These are phyloP conservation scores for Plasmodium chabaudi DNA, from an alignment of 169 alveolate species.

Conservation along the genomic window DNA sequence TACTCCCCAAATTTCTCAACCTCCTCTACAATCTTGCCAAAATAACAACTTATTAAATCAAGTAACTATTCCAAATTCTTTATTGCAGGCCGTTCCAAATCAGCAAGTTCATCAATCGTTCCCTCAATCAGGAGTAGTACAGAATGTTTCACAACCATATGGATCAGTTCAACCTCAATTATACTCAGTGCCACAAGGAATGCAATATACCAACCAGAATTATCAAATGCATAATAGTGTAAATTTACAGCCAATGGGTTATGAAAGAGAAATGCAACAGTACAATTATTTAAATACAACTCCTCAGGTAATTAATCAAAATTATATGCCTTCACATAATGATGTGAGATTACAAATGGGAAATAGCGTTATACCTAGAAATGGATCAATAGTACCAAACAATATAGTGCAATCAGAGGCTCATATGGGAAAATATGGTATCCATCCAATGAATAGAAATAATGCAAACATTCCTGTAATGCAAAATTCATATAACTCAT, in stretches of 20 bases:
- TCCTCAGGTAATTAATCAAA: conserved; percentile 17
- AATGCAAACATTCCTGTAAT: conserved; percentile 29
- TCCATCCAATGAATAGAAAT: neutral
- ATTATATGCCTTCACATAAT: conserved; percentile 4
- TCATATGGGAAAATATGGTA: neutral
- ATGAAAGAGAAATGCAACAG: conserved; percentile 16
- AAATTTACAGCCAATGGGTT: conserved; percentile 2
- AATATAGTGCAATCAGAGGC: conserved; percentile 8
- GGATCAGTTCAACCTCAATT: too few relatives aligned
- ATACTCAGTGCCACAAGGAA: neutral
- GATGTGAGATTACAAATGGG: conserved; percentile 6
- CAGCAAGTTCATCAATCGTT: neutral
- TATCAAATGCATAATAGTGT: conserved; percentile 15
- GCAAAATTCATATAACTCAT: conserved; percentile 16
- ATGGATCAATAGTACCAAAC: conserved; percentile 29
- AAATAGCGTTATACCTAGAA: conserved; percentile 8
- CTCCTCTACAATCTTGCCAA: conserved; percentile 6
- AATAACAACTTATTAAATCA: conserved; percentile 29
- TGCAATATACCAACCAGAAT: neutral
- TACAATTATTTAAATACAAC: too few relatives aligned
- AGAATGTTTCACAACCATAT: neutral
- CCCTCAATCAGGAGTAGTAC: conserved; percentile 3
- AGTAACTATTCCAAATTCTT: conserved; percentile 1
- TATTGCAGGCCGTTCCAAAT: neutral
- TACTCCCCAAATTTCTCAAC: conserved; percentile 11